Base-by-base conservation (phyloP, 306 rosid species). In the Oxytropis ochrocephala region DNA sequence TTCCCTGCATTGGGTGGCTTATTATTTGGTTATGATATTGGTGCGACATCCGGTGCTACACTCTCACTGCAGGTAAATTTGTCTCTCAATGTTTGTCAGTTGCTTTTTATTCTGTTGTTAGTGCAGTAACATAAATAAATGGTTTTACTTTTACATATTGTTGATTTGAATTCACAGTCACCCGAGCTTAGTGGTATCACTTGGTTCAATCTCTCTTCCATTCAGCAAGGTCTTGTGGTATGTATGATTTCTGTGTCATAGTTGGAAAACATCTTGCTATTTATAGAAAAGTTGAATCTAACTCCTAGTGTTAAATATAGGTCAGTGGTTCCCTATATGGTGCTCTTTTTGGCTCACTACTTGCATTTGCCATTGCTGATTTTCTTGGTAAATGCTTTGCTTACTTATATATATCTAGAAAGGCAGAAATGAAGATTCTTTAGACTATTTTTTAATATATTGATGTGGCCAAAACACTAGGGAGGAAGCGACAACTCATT, bases 1-100 rank as follows among this genome's bases (percentile, higher is more conserved):
- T 90, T 93, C 75, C 98, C 98, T 21, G 98, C 98, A 27, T 81
- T 93, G 78, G 98, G 98, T 69, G 98, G 98, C 80, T 86, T 94
- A 73, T 87, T 94, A 76, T 94, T 90, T 48, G 98, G 98, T 68
- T 90, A 84, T 68, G 98, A 94, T 81, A 94, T 94, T 54, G 98
- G 98, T 71, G 97, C 96, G 83, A 94, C 98, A 60, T 94, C 97
- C 21, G 90, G 97, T 43, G 97, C 97, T 70, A 78, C 98, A 57
- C 19, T 94, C 67, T 90, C 98, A 24, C 78, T 94, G 78, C 96
- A 79, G 96, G 95, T 90, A 76, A 61, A 32, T n/a, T 32, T 80
- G 61, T 69, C 48, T 35, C 4, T 67, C 50, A 42, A 16, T 42
- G 63, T 47, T 65, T 55, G 54, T 74, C 54, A 70, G 58, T 66